Evolutionary conservation across 106 monocot genomes (phyloP).

Genomic region (Dioscorea alata): DNA sequence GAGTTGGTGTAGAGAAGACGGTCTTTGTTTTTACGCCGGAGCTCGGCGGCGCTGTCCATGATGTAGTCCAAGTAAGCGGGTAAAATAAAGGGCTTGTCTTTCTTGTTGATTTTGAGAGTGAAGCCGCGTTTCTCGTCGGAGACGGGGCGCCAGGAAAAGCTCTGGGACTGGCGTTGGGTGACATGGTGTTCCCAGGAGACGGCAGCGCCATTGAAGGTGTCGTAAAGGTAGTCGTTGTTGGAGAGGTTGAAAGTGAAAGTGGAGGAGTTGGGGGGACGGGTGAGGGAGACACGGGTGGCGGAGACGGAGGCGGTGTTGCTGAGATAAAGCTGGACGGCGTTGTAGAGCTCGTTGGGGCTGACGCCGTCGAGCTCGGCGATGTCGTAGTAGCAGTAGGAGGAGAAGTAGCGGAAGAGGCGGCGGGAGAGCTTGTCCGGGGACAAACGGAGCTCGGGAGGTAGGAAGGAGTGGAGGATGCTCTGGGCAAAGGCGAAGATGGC

Average conservation of each 20-base stretch:
- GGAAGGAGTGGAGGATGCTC: too few species aligned
- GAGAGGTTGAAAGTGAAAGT: conserved; percentile 67
- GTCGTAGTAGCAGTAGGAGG: conserved; percentile 78
- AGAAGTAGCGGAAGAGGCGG: conserved; percentile 43
- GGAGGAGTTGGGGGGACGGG: conserved; percentile 68
- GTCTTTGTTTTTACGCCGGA: conserved; percentile 63
- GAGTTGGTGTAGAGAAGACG: conserved; percentile 66
- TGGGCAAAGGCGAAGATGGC: too few species aligned
- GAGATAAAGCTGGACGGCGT: conserved; percentile 75
- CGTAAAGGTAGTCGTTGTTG: conserved; percentile 63
- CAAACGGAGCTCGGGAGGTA: conserved; percentile 35
- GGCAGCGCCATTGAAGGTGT: conserved; percentile 44
- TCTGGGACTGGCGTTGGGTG: conserved; percentile 44
- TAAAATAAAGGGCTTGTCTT: conserved; percentile 38
- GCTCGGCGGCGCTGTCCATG: conserved; percentile 54
- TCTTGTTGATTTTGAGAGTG: conserved; percentile 54
- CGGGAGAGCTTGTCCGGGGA: conserved; percentile 19
- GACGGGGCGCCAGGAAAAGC: conserved; percentile 71
- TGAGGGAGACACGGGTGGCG: conserved; percentile 43
- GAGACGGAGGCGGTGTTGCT: conserved; percentile 49
- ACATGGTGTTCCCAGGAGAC: conserved; percentile 77
- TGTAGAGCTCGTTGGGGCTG: conserved; percentile 83
- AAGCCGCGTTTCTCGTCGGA: conserved; percentile 83
- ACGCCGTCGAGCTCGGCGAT: conserved; percentile 76
- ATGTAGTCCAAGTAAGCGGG: conserved; percentile 71